These are phyloP conservation scores for Linderniella brevidens DNA, from an alignment of 257 asterid species.

Conservation along the genomic window DNA sequence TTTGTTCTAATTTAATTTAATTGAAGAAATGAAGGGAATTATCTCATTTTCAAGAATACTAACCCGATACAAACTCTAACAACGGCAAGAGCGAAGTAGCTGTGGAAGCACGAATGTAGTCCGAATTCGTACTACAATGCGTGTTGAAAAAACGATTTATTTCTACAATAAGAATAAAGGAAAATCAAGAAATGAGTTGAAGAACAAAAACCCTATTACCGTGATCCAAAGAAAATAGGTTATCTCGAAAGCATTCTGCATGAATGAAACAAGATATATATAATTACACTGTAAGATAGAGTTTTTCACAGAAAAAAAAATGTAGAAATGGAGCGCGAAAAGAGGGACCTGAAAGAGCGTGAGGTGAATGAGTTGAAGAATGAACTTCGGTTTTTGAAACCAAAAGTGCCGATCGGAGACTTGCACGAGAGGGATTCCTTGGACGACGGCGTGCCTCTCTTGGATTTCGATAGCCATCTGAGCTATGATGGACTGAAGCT, in stretches of 20 bases:
- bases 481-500: slow-evolving; percentile 83
- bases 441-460: slow-evolving; percentile 89
- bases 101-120: slow-evolving; percentile 69
- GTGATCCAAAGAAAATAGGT: slow-evolving; percentile 82
- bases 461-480: slow-evolving; percentile 89
- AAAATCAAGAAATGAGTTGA: background rate
- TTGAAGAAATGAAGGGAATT: too few relatives aligned
- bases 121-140: slow-evolving; percentile 86
- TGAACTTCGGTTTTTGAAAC: slow-evolving; percentile 51
- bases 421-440: slow-evolving; percentile 93
- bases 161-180: background rate
- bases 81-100: slow-evolving; percentile 33
- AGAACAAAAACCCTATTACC: slow-evolving; percentile 20
- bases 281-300: background rate
- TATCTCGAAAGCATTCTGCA: slow-evolving; percentile 82
- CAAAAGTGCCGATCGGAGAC: slow-evolving; percentile 85
- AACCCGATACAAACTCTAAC: slow-evolving; percentile 73
- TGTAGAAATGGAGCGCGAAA: background rate
- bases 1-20: background rate
- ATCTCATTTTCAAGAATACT: slow-evolving; percentile 10
- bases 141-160: background rate
- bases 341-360: slow-evolving; percentile 64
- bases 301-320: background rate
- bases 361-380: slow-evolving; percentile 65
- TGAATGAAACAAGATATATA: slow-evolving; percentile 1